Base-by-base conservation (phyloP, 164 flowering plant species). In the Tinospora cordifolia region DNA sequence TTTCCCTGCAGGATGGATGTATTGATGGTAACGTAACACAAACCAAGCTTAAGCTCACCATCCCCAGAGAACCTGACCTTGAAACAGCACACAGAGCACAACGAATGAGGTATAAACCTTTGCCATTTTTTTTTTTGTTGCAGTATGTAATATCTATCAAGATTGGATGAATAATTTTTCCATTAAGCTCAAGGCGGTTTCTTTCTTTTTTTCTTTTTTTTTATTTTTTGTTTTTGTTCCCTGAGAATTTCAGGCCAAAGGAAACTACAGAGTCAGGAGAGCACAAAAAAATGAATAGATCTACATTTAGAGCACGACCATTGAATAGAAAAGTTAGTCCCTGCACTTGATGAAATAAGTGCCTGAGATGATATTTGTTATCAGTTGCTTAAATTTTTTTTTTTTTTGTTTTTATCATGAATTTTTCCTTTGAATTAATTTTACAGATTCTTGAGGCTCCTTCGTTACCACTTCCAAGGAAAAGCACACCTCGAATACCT, bases 1-100 rank as follows among this genome's bases (percentile, higher is more conserved):
- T 80, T 75, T 30, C 69, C 27, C 71, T 77, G 73, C 87, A 90
- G 97, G 86, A 83, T 75, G 86, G 59, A 36, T 65, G 67, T 54
- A 44, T 71, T 74, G 83, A 79, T 62, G 72, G 70, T 49, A 80
- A 26, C 68, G 65, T 49, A 0, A 58, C 49, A n/a, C 84, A 75
- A 21, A 63, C 79, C 25, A 89, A 75, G 77, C 74, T 82, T 59
- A 87, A 78, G 78, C 79, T 92, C 51, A 92, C 99, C 6, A 77
- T 94, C 70, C 97, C 99, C 26, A 83, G 87, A 77, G 93, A 87
- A 75, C 99, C 97, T 75, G 89, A 84, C 62, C 89, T 94, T 75
- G 86, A 79, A 83, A 90, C 99, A 57, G 86, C 97, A 19, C 82
- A 81, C 14, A 84, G 99, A 80, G 89, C 93, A 15, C 87, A 80